Evolutionary conservation across 2,329 filamentous ascomycete genomes (phyloP).

Genomic region (Phoma sp.): DNA sequence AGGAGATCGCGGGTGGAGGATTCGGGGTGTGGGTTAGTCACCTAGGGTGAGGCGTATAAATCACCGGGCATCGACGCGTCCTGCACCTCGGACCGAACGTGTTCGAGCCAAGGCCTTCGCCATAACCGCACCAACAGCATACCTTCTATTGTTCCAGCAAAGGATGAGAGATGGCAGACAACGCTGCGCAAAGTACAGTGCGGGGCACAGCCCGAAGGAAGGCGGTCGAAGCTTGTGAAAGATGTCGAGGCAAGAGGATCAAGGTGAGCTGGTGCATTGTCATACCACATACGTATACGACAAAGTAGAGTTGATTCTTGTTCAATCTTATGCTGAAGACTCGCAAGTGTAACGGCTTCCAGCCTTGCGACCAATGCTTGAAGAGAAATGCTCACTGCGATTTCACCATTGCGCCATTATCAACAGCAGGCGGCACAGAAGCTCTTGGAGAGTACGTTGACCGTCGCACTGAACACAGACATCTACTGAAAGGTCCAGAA

Average conservation of each 20-base stretch:
- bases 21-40: too few species aligned
- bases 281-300: neutral
- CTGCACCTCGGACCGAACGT: neutral
- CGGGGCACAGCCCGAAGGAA: neutral
- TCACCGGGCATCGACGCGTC: neutral
- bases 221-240: neutral
- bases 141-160: neutral
- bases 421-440: neutral
- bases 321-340: neutral
- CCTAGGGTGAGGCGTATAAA: too few species aligned
- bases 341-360: neutral
- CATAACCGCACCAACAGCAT: neutral
- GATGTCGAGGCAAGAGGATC: constrained; percentile 1
- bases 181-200: neutral
- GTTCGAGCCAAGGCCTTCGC: neutral
- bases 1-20: too few species aligned
- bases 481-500: neutral
- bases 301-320: neutral
- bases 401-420: neutral
- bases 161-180: neutral
- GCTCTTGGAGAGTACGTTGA: neutral
- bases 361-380: neutral
- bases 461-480: neutral
- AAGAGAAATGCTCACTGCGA: neutral
- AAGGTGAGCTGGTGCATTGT: neutral